These are phyloP conservation scores for Liquidambar formosana DNA, from an alignment of 164 flowering plant genomes.

Conservation along the genomic window DNA sequence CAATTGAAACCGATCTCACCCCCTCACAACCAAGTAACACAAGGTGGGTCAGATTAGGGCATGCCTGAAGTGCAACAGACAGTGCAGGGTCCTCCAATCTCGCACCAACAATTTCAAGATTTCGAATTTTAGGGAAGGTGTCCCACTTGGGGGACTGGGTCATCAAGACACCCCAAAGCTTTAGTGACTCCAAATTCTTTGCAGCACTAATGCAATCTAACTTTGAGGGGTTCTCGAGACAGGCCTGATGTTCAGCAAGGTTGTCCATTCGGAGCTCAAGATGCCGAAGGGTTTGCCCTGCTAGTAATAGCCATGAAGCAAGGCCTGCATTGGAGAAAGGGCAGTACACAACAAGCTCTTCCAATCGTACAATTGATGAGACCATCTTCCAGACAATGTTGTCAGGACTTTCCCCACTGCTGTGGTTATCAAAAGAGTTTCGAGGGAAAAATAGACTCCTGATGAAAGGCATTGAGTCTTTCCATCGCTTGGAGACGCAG, in stretches of 20 bases:
- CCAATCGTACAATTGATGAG: slow-evolving; percentile 36
- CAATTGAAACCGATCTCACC: slow-evolving; percentile 48
- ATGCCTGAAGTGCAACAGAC: slow-evolving; percentile 48
- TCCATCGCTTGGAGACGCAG: slow-evolving; percentile 81
- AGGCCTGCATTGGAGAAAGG: slow-evolving; percentile 63
- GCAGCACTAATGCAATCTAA: slow-evolving; percentile 56
- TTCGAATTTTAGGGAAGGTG: slow-evolving; percentile 41
- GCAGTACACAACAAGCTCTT: slow-evolving; percentile 75
- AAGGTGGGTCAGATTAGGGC: slow-evolving; percentile 70
- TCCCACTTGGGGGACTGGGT: slow-evolving; percentile 69
- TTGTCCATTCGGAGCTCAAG: slow-evolving; percentile 88
- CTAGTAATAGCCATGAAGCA: slow-evolving; percentile 54
- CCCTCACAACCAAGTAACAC: slow-evolving; percentile 82
- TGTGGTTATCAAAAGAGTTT: slow-evolving; percentile 51
- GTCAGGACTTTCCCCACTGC: slow-evolving; percentile 34
- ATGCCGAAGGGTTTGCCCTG: slow-evolving; percentile 40
- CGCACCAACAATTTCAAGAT: slow-evolving; percentile 81
- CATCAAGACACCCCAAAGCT: slow-evolving; percentile 84
- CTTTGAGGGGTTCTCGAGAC: slow-evolving; percentile 40
- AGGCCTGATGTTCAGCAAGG: slow-evolving; percentile 31
- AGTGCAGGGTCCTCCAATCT: slow-evolving; percentile 58
- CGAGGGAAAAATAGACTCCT: slow-evolving; percentile 71
- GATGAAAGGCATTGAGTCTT: slow-evolving; percentile 55
- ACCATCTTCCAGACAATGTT: slow-evolving; percentile 45
- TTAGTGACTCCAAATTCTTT: slow-evolving; percentile 57